Percentiles rank a stretch among this genome's conserved stretches.
Conservation (phyloP, 768 basidiomycete species). For the Lactifluus piperatus region DNA sequence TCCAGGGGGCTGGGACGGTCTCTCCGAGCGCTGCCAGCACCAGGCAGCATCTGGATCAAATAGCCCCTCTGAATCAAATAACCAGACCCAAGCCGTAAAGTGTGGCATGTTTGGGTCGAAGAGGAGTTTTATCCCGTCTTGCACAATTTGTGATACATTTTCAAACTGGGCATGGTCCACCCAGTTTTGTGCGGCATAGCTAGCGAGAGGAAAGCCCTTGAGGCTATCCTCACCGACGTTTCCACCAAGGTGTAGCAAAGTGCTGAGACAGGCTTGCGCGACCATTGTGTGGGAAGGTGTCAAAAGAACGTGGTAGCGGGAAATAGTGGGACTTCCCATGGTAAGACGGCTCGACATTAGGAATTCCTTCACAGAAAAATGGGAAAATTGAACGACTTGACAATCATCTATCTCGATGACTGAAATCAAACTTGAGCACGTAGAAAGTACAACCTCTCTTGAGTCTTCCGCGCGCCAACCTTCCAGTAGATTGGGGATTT, state of each 20-base stretch:
- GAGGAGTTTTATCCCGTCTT: neutral
- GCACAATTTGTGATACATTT: neutral
- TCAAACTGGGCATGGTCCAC: neutral
- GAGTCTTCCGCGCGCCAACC: slow-evolving; percentile 3
- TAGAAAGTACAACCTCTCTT: neutral
- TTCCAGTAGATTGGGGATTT: neutral
- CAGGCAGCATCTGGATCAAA: neutral
- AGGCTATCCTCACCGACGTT: neutral
- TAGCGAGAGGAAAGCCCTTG: neutral
- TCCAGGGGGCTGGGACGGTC: neutral
- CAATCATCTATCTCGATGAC: neutral
- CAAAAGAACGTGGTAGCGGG: neutral
- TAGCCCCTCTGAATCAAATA: neutral
- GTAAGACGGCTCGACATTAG: neutral
- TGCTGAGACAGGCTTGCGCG: neutral
- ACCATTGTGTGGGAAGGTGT: neutral
- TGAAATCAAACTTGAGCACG: neutral
- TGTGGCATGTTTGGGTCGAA: neutral
- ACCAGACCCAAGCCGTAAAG: neutral
- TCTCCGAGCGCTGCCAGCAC: neutral
- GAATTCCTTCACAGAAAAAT: slow-evolving; percentile 8
- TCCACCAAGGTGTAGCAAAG: neutral
- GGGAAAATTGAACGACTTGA: neutral
- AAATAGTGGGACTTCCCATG: neutral
- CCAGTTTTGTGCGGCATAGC: slow-evolving; percentile 3